Conservation (phyloP, 1,284 basidiomycete genomes). For the Uromyces viciae-fabae region DNA sequence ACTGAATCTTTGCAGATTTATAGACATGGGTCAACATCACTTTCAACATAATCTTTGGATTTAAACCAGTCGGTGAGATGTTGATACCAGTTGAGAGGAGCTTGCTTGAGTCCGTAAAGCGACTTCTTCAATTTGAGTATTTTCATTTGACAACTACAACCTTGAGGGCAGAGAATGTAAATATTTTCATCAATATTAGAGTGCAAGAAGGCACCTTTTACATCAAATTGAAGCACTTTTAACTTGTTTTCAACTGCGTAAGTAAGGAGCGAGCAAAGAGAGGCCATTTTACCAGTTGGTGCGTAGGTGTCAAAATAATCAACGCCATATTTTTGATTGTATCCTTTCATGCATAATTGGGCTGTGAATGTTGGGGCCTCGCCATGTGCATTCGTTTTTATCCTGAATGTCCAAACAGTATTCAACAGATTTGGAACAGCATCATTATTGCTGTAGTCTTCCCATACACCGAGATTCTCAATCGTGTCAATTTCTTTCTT, state of each 20-base stretch:
- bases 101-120: not conserved
- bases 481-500: not conserved
- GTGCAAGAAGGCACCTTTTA: conserved; percentile 58
- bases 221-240: conserved; percentile 57
- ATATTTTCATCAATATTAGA: conserved; percentile 57
- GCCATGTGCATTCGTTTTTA: conserved; percentile 55
- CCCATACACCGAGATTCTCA: not conserved
- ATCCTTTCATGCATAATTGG: conserved; percentile 57
- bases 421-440: too few relatives aligned
- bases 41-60: not conserved
- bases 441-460: not conserved
- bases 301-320: conserved; percentile 59
- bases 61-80: not conserved
- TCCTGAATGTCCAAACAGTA: conserved; percentile 56
- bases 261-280: conserved; percentile 55
- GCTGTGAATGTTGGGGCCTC: conserved; percentile 55
- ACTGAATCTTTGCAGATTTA: not conserved
- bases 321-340: conserved; percentile 56
- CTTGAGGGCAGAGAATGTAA: conserved; percentile 55
- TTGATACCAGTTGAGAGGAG: not conserved
- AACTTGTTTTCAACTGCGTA: conserved; percentile 54
- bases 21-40: not conserved
- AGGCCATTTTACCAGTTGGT: conserved; percentile 55
- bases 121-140: not conserved
- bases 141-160: conserved; percentile 6